These are phyloP conservation scores for Pyrenochaeta sp. DNA, from an alignment of 2,329 filamentous ascomycete genomes.

Conservation along the genomic window DNA sequence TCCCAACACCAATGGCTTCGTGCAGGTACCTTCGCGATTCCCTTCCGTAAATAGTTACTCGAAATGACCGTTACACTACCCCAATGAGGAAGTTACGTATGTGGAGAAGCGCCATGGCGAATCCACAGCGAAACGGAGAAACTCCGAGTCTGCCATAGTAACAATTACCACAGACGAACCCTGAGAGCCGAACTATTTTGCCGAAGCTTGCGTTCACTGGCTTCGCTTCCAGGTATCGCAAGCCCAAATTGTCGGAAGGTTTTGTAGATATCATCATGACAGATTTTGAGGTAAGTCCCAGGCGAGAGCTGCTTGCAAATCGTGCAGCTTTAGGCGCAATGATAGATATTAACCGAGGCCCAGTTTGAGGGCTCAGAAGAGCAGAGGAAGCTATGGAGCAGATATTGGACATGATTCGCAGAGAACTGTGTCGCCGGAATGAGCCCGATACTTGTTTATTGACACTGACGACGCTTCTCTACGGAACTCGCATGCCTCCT, in stretches of 20 bases:
- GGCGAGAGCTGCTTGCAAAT: constrained; percentile 4
- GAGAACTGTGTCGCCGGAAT: not conserved
- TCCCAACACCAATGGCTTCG: constrained; percentile 21
- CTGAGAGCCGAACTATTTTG: constrained; percentile 77
- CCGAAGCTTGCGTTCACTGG: constrained; percentile 82
- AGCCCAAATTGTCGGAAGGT: constrained; percentile 77
- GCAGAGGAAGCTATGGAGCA: constrained; percentile 75
- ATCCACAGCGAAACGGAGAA: constrained; percentile 10
- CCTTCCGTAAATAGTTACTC: constrained; percentile 11
- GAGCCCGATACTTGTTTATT: not conserved
- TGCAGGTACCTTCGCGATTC: constrained; percentile 10
- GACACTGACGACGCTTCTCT: constrained; percentile 23
- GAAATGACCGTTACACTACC: constrained; percentile 12
- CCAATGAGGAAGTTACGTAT: constrained; percentile 13
- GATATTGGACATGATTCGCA: constrained; percentile 72
- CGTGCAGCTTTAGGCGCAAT: constrained; percentile 5
- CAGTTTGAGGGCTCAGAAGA: constrained; percentile 73
- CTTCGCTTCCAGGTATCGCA: constrained; percentile 76
- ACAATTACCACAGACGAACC: constrained; percentile 70
- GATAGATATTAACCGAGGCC: constrained; percentile 29
- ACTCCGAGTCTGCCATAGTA: constrained; percentile 24
- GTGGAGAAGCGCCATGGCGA: constrained; percentile 10
- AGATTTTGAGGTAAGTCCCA: constrained; percentile 69
- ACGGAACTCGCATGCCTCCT: not conserved
- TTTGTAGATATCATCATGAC: constrained; percentile 81